These are phyloP conservation scores for Asparagopsis taxiformis DNA, from an alignment of 31 red algal species.

Conservation along the genomic window DNA sequence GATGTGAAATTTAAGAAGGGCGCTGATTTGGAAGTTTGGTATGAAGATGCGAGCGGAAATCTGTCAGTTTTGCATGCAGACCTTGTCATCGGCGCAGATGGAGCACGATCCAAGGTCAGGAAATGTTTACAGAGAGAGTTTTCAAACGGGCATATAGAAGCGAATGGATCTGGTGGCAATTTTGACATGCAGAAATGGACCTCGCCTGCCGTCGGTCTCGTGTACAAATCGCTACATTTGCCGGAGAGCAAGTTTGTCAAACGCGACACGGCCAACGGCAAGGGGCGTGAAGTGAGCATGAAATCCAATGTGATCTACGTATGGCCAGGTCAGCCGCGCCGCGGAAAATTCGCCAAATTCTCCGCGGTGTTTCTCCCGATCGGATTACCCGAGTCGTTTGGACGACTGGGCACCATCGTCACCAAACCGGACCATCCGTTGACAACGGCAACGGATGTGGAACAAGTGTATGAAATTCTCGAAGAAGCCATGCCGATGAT, in stretches of 20 bases:
- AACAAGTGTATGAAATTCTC: background rate
- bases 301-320: background rate
- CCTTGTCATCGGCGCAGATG: background rate
- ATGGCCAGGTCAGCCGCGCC: background rate
- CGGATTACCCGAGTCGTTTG: background rate
- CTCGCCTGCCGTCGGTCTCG: background rate
- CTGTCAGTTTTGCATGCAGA: background rate
- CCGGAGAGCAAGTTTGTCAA: background rate
- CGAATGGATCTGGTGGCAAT: background rate
- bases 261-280: background rate
- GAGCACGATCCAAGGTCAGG: background rate
- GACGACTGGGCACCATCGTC: background rate
- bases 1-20: background rate
- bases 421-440: background rate
- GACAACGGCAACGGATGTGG: background rate
- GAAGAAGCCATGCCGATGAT: background rate
- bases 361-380: background rate
- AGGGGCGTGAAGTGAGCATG: background rate
- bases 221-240: background rate
- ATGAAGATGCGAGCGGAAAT: background rate
- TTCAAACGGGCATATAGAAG: background rate
- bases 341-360: background rate
- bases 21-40: background rate
- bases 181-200: constrained; percentile 1
- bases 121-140: background rate